Percentiles rank a stretch among this genome's conserved stretches.
These are phyloP conservation scores for Sugiyamaella paludigena DNA, from an alignment of 1,139 yeast genomes.

Conservation along the genomic window DNA sequence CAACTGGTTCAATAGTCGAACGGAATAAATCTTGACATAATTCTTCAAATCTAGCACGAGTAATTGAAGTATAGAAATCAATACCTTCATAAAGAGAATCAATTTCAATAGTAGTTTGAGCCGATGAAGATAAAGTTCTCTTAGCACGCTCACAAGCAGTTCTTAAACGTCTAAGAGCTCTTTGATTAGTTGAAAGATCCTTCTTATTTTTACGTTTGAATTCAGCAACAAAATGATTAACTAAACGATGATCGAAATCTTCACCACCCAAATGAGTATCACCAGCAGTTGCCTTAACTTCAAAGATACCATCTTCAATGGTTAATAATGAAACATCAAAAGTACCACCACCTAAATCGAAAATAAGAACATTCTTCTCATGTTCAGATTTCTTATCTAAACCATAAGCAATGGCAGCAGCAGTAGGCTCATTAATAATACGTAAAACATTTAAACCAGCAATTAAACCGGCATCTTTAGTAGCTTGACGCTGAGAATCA, in stretches of 20 bases:
- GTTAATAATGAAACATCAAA: slow-evolving; percentile 95
- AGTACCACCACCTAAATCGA: slow-evolving; percentile 99
- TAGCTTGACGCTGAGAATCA: slow-evolving; percentile 96
- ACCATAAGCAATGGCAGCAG: slow-evolving; percentile 98
- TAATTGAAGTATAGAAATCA: slow-evolving; percentile 93
- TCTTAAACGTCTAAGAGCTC: slow-evolving; percentile 98
- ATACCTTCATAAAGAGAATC: slow-evolving; percentile 96
- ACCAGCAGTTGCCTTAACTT: slow-evolving; percentile 99
- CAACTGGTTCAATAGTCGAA: slow-evolving; percentile 95
- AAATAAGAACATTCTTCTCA: slow-evolving; percentile 81
- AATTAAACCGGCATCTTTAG: slow-evolving; percentile 96
- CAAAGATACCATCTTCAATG: slow-evolving; percentile 99
- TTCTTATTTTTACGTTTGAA: slow-evolving; percentile 96
- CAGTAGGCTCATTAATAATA: slow-evolving; percentile 95
- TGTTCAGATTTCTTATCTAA: slow-evolving; percentile 85
- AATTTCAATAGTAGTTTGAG: slow-evolving; percentile 95
- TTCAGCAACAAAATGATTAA: slow-evolving; percentile 90
- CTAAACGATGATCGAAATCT: slow-evolving; percentile 96
- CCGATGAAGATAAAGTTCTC: slow-evolving; percentile 96
- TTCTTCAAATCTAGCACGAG: slow-evolving; percentile 99
- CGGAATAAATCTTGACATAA: slow-evolving; percentile 94
- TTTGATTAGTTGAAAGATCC: slow-evolving; percentile 87
- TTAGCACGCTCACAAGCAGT: slow-evolving; percentile 99
- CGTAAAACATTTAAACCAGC: slow-evolving; percentile 92
- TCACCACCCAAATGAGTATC: slow-evolving; percentile 99